Evolutionary conservation across 2,329 filamentous ascomycete genomes (phyloP), one percentile per base, ranked within the genome.

Genomic region (Trichophyton benhamiae): DNA sequence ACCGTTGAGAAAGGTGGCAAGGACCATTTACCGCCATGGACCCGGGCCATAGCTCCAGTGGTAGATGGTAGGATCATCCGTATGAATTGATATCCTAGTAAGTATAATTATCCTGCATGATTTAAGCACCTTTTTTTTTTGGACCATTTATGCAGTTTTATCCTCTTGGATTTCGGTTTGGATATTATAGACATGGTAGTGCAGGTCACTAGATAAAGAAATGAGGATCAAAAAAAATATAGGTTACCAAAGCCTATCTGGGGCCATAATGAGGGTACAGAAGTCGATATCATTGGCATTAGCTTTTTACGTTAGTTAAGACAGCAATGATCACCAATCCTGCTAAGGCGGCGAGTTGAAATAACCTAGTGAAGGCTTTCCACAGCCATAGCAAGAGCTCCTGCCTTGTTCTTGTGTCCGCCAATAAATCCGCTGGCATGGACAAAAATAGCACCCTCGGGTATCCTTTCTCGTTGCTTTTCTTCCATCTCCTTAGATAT

Each of bases 401-500:
- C 94, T 64, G 95, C 89, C 69, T 88, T 94, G 0, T 88, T 95
- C 80, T 88, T 87, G 76, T 96, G 95, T 1, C 94, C 94, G 17
- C 94, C 94, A 71, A 97, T 97, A 77, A 99, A 99, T 30, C 94
- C 94, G 60, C 87, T 87, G 2, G 91, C 91, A 72, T 99, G 94
- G 33, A 96, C 88, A 72, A 99, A 99, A 30, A 99, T 86, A 65
- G 89, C 86, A 5, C 91, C 77, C 49, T 72, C 72, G 5, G 73
- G 71, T 11, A 75, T 71, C 62, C 74, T 72, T 41, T 69, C 66
- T 58, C 72, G 70, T n/a, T 72, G 74, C 27, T 68, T 65, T 61
- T 72, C 69, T 61, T 76, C 70, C n/a, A 71, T 70, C 63, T 75
- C 74, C 2, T 68, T 68, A 2, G 73, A 73, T 60, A 78, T 68